Base-by-base conservation (phyloP, 164 flowering plant species). In the Paratinospora sagittata region DNA sequence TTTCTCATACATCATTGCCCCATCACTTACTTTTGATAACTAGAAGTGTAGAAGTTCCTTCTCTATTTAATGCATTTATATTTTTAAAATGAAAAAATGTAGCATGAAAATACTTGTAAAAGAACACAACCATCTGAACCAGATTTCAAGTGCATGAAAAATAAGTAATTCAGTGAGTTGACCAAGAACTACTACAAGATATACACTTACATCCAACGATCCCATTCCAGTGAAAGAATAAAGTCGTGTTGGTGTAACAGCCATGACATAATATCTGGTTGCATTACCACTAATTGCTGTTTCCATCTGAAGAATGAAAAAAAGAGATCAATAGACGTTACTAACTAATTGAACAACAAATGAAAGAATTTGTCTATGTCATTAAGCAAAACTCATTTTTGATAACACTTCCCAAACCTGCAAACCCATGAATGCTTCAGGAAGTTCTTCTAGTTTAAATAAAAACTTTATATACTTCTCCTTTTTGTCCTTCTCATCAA, bases 401-500 rank as follows among this genome's bases (percentile, higher is more conserved):
- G 11, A 16, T 26, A 63, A 37, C 1, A 26, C 8, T 23, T 21
- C 13, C 17, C 64, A 45, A 75, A 94, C 99, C 94, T 95, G 98
- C 81, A 92, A 83, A 39, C 87, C 97, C 84, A 83, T 92, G 76
- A 95, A 86, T 71, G 97, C 93, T 80, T 95, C 99, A n/a, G 93
- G 92, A 74, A 92, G 90, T 78, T 92, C 98, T 21, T 75, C 58
- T 36, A 95, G 78, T 78, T 95, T 96, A 80, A 81, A 95, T 0
- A 95, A 78, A 73, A 85, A 82, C 73, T 90, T 91, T 21, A 95
- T 79, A 77, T 92, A 90, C 78, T 95, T 95, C 84, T 95, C 99
- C 80, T 77, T 95, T 74, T 92, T 95, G 80, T 92, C 99, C 82
- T 91, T 95, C 84, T 92, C 98, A 68, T 95, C 99, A 67, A 92